Evolutionary conservation across 345 rosid genomes (phyloP).

Genomic region (Brassica nigra): DNA sequence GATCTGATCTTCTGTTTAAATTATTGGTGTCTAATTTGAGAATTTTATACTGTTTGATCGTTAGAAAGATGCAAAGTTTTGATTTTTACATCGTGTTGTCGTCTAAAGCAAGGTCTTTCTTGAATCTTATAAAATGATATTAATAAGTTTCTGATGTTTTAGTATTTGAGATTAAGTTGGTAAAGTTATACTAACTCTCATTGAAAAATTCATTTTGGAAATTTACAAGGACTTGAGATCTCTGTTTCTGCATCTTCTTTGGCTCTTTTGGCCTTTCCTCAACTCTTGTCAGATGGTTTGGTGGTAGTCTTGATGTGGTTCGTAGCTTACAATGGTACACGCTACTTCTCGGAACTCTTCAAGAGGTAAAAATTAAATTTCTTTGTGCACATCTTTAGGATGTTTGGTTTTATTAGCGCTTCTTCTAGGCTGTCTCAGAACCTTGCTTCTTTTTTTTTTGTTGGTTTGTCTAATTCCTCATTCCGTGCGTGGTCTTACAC

Average conservation of each 20-base stretch:
- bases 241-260: constrained; percentile 10
- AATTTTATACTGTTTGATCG: not conserved
- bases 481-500: too few species aligned
- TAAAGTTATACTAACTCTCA: not conserved
- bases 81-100: not conserved
- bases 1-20: not conserved
- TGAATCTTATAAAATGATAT: too few species aligned
- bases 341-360: constrained; percentile 60
- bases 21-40: not conserved
- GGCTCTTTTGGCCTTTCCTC: constrained; percentile 41
- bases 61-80: constrained; percentile 10
- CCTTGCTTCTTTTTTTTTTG: not conserved
- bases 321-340: constrained; percentile 68
- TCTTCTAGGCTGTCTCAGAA: not conserved
- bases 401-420: not conserved
- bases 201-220: not conserved
- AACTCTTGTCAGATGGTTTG: constrained; percentile 65
- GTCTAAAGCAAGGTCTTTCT: too few species aligned
- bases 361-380: constrained; percentile 47
- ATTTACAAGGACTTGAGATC: not conserved
- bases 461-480: not conserved
- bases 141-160: not conserved
- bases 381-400: constrained; percentile 3
- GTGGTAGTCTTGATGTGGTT: constrained; percentile 89
- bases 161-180: not conserved